A percentile compares a stretch with the other conserved stretches of the same genome.
phyloP scores from a whole-genome alignment of 108 stramenopile species.

The Chaetoceros muelleri region DNA sequence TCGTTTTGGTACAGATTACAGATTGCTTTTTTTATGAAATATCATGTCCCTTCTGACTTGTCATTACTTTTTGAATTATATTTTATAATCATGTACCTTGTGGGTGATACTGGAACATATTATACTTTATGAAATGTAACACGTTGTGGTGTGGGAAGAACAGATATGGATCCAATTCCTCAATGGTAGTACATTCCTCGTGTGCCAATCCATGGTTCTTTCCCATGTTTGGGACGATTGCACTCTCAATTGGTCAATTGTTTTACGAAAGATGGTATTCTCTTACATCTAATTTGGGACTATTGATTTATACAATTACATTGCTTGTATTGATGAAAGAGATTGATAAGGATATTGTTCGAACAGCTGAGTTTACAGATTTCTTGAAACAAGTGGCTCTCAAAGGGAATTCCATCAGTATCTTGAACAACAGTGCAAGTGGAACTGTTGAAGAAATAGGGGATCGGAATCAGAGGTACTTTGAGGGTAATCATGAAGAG shows the following conservation, averaged over 20 bases:
- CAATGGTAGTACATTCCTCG: slow-evolving; percentile 37
- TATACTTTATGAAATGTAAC: no score
- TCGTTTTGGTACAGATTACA: background rate
- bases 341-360: slow-evolving; percentile 38
- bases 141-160: no score
- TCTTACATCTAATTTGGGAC: slow-evolving; percentile 25
- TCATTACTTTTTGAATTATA: no score
- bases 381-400: slow-evolving; percentile 28
- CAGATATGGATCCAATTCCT: slow-evolving; percentile 27
- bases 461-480: background rate
- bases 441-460: background rate
- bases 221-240: slow-evolving; percentile 6
- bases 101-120: no score
- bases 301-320: slow-evolving; percentile 22
- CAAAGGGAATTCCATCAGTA: slow-evolving; percentile 24
- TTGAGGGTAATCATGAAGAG: background rate
- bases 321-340: slow-evolving; percentile 29
- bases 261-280: slow-evolving; percentile 18
- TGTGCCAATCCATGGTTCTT: slow-evolving; percentile 36
- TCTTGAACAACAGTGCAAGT: background rate
- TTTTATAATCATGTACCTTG: no score
- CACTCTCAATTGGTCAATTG: slow-evolving; percentile 22
- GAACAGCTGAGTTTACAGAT: slow-evolving; percentile 18
- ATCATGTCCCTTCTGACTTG: no score
- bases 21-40: no score